Evolutionary conservation across 768 basidiomycete species (phyloP).

Genomic region (Pholiota conissans): DNA sequence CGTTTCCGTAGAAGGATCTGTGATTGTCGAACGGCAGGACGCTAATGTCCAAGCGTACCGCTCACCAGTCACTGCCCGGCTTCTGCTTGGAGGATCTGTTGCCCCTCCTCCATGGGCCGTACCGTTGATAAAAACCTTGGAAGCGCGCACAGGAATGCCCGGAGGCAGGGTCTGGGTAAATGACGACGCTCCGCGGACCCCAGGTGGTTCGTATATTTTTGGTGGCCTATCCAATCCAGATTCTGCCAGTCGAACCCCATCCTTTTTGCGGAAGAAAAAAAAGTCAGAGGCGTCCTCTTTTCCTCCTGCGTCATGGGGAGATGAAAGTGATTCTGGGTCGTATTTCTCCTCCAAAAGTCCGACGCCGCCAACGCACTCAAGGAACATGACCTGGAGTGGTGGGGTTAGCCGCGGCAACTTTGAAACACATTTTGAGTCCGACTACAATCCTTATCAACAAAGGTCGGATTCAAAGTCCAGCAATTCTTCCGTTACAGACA

Average conservation of each 20-base stretch:
- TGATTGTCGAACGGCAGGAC: slow-evolving; percentile 93
- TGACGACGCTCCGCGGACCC: slow-evolving; percentile 30
- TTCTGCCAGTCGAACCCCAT: slow-evolving; percentile 30
- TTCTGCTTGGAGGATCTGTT: slow-evolving; percentile 78
- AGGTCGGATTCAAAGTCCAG: not conserved
- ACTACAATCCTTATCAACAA: slow-evolving; percentile 31
- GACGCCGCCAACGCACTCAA: slow-evolving; percentile 16
- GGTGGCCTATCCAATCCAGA: slow-evolving; percentile 47
- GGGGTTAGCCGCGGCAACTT: slow-evolving; percentile 29
- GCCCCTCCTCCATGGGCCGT: slow-evolving; percentile 78
- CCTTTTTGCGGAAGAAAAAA: slow-evolving; percentile 50
- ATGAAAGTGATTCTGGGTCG: slow-evolving; percentile 46
- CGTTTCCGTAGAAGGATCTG: slow-evolving; percentile 82
- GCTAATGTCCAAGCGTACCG: slow-evolving; percentile 84
- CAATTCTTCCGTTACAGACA: not conserved
- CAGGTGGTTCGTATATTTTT: slow-evolving; percentile 56
- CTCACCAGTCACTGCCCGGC: slow-evolving; percentile 70
- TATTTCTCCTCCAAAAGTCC: slow-evolving; percentile 43
- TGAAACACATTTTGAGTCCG: slow-evolving; percentile 46
- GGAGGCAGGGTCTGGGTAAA: slow-evolving; percentile 72
- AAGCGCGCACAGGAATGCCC: slow-evolving; percentile 69
- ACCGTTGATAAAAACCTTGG: slow-evolving; percentile 72
- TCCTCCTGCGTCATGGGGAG: slow-evolving; percentile 68
- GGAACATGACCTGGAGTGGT: slow-evolving; percentile 34
- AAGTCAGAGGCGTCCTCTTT: slow-evolving; percentile 42